A percentile compares a stretch with the other conserved stretches of the same genome.
Conservation (phyloP, 345 rosid genomes). For the Populus nigra region DNA sequence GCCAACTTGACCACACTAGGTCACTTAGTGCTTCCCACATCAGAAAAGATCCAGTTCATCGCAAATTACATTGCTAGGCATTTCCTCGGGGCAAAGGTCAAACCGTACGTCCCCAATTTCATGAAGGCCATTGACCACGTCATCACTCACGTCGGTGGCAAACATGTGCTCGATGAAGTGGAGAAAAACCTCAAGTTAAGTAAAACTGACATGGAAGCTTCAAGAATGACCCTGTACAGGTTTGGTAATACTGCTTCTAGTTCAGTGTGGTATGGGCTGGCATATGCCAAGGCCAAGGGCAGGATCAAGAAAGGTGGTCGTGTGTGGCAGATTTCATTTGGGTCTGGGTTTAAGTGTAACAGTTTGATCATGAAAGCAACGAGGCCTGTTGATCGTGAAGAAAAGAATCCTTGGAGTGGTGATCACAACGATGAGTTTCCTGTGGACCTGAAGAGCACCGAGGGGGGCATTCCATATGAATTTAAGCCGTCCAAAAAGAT, state of each 20-base stretch:
- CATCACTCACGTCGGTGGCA: slow-evolving; percentile 17
- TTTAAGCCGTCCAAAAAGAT: background rate
- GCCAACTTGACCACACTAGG: slow-evolving; percentile 14
- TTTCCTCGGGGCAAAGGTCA: slow-evolving; percentile 60
- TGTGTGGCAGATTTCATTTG: slow-evolving; percentile 20
- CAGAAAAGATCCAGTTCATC: slow-evolving; percentile 55
- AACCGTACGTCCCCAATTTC: slow-evolving; percentile 23
- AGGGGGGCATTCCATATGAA: background rate
- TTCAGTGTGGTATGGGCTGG: slow-evolving; percentile 18
- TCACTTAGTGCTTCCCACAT: slow-evolving; percentile 1
- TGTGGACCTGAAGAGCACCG: background rate
- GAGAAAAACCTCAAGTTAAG: slow-evolving; percentile 12
- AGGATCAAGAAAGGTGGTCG: slow-evolving; percentile 14
- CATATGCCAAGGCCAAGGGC: slow-evolving; percentile 14
- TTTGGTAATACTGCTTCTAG: slow-evolving; percentile 18
- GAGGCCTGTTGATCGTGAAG: background rate
- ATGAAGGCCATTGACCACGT: slow-evolving; percentile 11
- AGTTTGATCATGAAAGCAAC: background rate
- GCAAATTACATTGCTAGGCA: slow-evolving; percentile 57
- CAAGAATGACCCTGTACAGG: slow-evolving; percentile 18
- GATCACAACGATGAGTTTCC: background rate
- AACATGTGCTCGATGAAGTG: slow-evolving; percentile 16
- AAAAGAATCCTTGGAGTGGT: background rate
- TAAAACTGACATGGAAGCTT: slow-evolving; percentile 9
- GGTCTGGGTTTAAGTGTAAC: background rate